Base-by-base conservation (phyloP, 768 basidiomycete genomes). In the Mycena crocata region DNA sequence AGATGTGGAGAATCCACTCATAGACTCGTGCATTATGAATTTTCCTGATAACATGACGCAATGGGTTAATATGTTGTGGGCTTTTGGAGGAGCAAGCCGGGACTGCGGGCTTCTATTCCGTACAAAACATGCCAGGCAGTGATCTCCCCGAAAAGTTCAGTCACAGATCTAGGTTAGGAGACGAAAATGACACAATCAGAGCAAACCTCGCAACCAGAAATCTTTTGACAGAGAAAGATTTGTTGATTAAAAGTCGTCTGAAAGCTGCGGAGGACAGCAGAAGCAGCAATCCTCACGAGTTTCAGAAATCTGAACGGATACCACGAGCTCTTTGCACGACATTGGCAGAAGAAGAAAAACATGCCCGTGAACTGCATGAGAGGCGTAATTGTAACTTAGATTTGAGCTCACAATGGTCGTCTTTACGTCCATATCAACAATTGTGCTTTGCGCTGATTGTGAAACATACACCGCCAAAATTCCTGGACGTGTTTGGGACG, bases 271-370 rank as follows among this genome's bases (percentile, higher is more conserved):
- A 39, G 8, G 13, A 56, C 32, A 60, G n/a, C 30, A 35, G 35
- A 49, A 35, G 37, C 28, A 60, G 2, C 9, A 60, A 42, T 42
- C 4, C 48, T 42, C 49, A 40, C 37, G 12, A 17, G 14, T 26
- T 15, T 39, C 58, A 39, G 19, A 15, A 3, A 24, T 60, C 58
- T 35, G 56, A 45, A 26, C 21, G 19, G 24, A 57, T 45, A n/a
- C 37, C 56, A 30, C 56, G 31, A 12, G 58, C 58, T 2, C 48
- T 50, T 48, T 72, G 68, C 62, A 54, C 64, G 42, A 46, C 70
- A 30, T 46, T 72, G 24, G 62, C 44, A 13, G 66, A 72, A 28
- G 62, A 68, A 44, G 52, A 46, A 8, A 60, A 61, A 45, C 23
- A 26, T 35, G 48, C 56, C 50, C 37, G 5, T 37, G 26, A 50